A percentile compares a stretch with the other conserved stretches of the same genome.
Evolutionary conservation across 225 moss, liverwort and hornwort species (phyloP).

Genomic region (Physcomitrium patens): DNA sequence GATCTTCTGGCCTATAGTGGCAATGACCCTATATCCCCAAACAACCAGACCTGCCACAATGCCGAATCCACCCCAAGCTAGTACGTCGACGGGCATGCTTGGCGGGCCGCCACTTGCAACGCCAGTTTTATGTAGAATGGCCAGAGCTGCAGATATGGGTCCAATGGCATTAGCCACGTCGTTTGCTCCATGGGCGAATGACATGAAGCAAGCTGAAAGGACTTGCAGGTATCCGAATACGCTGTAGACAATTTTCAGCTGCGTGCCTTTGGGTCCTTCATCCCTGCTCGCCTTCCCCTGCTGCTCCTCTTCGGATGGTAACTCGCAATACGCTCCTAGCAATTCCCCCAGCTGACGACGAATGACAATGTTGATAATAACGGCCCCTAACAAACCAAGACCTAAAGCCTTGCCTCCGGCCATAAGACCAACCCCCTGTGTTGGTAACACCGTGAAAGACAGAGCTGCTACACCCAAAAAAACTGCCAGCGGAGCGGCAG

Average conservation of each 20-base stretch:
- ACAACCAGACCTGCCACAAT: conserved; percentile 89
- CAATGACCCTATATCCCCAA: conserved; percentile 96
- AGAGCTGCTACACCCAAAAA: conserved; percentile 79
- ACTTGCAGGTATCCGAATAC: conserved; percentile 93
- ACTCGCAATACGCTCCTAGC: conserved; percentile 67
- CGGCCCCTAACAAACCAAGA: conserved; percentile 64
- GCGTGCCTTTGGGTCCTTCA: conserved; percentile 90
- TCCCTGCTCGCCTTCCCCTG: conserved; percentile 37
- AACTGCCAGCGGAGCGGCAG: conserved; percentile 85
- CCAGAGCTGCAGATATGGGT: conserved; percentile 89
- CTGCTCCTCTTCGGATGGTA: conserved; percentile 51
- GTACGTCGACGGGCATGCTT: conserved; percentile 75
- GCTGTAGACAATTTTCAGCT: conserved; percentile 84
- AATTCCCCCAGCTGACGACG: conserved; percentile 74
- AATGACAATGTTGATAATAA: conserved; percentile 76
- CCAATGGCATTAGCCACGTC: conserved; percentile 97
- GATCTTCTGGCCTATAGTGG: conserved; percentile 90
- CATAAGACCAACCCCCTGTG: conserved; percentile 45
- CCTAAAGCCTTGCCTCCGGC: conserved; percentile 74
- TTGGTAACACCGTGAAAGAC: conserved; percentile 71
- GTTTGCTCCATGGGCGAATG: conserved; percentile 94
- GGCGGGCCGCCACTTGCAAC: conserved; percentile 39
- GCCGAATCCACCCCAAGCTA: conserved; percentile 97
- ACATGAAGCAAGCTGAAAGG: conserved; percentile 96
- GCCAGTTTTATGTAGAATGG: conserved; percentile 70